Base-by-base conservation (phyloP, 2,329 filamentous ascomycete species). In the Erysiphe pulchra region DNA sequence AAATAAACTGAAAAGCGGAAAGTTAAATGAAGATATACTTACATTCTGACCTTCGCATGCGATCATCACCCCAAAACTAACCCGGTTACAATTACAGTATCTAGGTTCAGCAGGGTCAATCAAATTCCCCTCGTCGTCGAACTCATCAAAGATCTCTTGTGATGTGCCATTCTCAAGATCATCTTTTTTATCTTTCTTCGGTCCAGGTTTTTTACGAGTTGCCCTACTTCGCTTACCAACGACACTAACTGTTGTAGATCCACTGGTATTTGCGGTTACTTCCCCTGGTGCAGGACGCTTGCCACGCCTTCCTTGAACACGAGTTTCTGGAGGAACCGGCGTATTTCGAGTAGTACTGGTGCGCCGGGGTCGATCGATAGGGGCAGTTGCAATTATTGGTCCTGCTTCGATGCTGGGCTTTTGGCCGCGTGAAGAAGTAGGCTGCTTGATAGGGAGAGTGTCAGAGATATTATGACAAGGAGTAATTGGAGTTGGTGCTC, bases 1-100 rank as follows among this genome's bases (percentile, higher is more conserved):
- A 90, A n/a, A n/a, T n/a, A n/a, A n/a, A n/a, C n/a, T n/a, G n/a
- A n/a, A n/a, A n/a, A n/a, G n/a, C n/a, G n/a, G n/a, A n/a, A n/a
- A n/a, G n/a, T n/a, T n/a, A n/a, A n/a, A n/a, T n/a, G n/a, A n/a
- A n/a, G n/a, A n/a, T n/a, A n/a, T n/a, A n/a, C n/a, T n/a, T n/a
- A n/a, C n/a, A n/a, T n/a, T n/a, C n/a, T n/a, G n/a, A n/a, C n/a
- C n/a, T n/a, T n/a, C n/a, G n/a, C n/a, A n/a, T n/a, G n/a, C n/a
- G n/a, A n/a, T n/a, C n/a, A n/a, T 90, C 17, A 70, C 75, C 45
- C 82, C 82, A 57, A 77, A 86, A 58, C 79, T 84, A 45, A 90
- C 79, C 47, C 81, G 68, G 53, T 82, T 79, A 60, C 82, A 90
- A 46, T 78, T 60, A 56, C 82, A 90, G 59, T 90, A 90, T 50